These are phyloP conservation scores for Globisporangium recalcitrans DNA, from an alignment of 352 stramenopile genomes.

Conservation along the genomic window DNA sequence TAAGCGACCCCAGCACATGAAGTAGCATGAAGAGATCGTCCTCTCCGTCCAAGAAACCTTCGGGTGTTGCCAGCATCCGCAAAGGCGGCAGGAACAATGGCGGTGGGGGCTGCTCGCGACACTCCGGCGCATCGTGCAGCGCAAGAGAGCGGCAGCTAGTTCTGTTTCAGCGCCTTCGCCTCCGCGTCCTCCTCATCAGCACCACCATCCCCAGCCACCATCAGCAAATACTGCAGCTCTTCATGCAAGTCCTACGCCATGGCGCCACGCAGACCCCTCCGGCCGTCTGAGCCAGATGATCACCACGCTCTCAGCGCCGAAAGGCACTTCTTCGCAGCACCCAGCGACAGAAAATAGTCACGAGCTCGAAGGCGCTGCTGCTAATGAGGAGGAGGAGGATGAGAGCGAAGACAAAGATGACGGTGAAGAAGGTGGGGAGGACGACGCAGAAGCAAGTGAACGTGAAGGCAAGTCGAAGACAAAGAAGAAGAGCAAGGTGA, in stretches of 20 bases:
- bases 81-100: neutral
- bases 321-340: neutral
- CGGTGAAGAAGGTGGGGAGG: neutral
- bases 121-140: conserved; percentile 6
- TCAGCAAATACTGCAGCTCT: neutral
- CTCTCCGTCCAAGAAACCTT: conserved; percentile 1
- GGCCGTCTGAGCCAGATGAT: conserved; percentile 2
- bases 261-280: neutral
- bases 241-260: neutral
- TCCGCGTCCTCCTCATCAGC: neutral
- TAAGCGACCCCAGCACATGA: no score
- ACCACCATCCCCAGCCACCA: no score
- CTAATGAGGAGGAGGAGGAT: no score
- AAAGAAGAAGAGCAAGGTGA: neutral
- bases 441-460: neutral
- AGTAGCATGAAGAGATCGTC: neutral
- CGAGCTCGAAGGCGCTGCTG: neutral
- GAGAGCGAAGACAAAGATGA: neutral
- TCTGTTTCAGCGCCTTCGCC: neutral
- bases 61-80: neutral
- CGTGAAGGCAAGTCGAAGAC: neutral
- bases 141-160: neutral
- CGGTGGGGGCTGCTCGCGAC: conserved; percentile 6
- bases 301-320: neutral
- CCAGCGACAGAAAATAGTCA: neutral